A percentile compares a stretch with the other conserved stretches of the same genome.
phyloP scores from a whole-genome alignment of 345 rosid genomes.

The Eucalyptus albens region DNA sequence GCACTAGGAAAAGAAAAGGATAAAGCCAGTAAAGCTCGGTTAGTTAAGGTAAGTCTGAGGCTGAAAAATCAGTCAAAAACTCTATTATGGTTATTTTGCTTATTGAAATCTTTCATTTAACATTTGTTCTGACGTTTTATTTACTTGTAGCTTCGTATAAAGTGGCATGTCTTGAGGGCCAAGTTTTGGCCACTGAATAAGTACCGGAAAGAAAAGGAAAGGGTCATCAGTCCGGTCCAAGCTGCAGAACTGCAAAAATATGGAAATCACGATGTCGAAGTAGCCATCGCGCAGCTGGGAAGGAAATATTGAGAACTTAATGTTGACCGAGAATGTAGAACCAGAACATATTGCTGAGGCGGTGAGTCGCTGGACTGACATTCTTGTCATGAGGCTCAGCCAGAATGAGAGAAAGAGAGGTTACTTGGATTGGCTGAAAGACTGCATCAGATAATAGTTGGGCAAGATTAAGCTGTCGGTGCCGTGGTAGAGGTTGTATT shows the following conservation, averaged over 20 bases:
- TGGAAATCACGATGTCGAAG: constrained; percentile 45
- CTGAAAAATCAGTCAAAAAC: not conserved
- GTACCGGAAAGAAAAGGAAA: constrained; percentile 74
- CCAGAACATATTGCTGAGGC: constrained; percentile 90
- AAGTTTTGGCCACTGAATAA: constrained; percentile 75
- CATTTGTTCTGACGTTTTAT: not conserved
- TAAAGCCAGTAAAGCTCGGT: constrained; percentile 78
- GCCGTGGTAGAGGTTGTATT: too few species aligned
- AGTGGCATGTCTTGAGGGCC: constrained; percentile 32
- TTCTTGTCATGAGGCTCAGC: too few species aligned
- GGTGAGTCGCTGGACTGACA: too few species aligned
- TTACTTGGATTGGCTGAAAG: too few species aligned
- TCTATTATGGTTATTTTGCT: not conserved
- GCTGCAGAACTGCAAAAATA: constrained; percentile 42
- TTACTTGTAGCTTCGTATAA: constrained; percentile 27
- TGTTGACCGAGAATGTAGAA: constrained; percentile 73
- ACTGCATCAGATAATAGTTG: too few species aligned
- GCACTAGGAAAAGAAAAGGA: constrained; percentile 88
- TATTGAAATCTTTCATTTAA: not conserved
- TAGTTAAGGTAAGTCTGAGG: constrained; percentile 43
- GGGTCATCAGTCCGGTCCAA: constrained; percentile 61
- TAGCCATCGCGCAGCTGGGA: constrained; percentile 52
- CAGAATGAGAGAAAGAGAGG: too few species aligned
- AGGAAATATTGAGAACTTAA: constrained; percentile 43
- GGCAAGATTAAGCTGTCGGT: too few species aligned